These are phyloP conservation scores for Colletotrichum sp. DNA, from an alignment of 2,329 filamentous ascomycete genomes.

Conservation along the genomic window DNA sequence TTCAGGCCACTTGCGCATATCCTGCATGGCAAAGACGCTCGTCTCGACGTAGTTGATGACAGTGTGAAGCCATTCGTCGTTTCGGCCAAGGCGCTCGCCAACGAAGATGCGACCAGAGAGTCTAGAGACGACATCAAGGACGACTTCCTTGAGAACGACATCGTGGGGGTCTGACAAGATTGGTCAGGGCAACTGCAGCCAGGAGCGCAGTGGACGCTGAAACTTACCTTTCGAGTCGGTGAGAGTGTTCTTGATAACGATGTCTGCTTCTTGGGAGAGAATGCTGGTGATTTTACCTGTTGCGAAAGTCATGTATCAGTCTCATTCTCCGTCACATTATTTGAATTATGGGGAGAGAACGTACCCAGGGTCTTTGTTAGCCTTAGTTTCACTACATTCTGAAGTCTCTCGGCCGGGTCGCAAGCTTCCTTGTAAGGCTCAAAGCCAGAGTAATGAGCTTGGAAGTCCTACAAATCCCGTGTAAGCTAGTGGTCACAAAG, in stretches of 20 bases:
- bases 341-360: neutral
- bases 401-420: neutral
- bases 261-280: neutral
- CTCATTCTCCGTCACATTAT: rapidly evolving
- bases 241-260: neutral
- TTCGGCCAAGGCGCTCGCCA: constrained; percentile 46
- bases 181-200: neutral
- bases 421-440: neutral
- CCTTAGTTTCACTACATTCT: neutral
- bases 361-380: neutral
- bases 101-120: constrained; percentile 55
- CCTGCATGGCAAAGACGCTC: constrained; percentile 35
- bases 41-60: constrained; percentile 45
- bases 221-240: neutral
- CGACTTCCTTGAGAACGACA: neutral
- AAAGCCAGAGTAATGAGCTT: neutral
- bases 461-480: neutral
- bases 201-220: rapidly evolving
- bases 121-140: constrained; percentile 43
- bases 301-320: neutral
- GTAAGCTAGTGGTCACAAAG: neutral
- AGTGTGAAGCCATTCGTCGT: constrained; percentile 51
- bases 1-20: constrained; percentile 44
- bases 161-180: neutral
- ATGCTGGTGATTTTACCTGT: neutral